phyloP scores from a whole-genome alignment of 2,329 filamentous ascomycete genomes.

The Pseudonectria buxi region DNA sequence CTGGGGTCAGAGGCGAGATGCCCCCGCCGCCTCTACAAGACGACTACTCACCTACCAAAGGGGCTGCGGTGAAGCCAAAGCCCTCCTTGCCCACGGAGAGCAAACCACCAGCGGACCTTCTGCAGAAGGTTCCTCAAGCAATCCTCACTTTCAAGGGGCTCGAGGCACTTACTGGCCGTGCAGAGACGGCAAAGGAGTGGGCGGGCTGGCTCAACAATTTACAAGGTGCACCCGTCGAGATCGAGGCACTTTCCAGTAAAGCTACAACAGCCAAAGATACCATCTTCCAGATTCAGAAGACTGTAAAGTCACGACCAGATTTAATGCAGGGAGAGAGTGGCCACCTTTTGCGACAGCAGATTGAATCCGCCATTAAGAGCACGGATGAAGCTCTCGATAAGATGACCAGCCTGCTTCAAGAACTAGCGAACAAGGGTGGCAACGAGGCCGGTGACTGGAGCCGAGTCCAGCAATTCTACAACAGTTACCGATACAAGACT shows the following conservation, averaged over 20 bases:
- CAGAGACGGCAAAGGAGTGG: slow-evolving; percentile 28
- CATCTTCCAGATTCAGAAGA: slow-evolving; percentile 25
- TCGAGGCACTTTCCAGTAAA: slow-evolving; percentile 19
- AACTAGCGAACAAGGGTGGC: slow-evolving; percentile 18
- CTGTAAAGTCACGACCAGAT: slow-evolving; percentile 22
- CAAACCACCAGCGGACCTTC: slow-evolving; percentile 5
- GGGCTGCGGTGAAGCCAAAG: neutral
- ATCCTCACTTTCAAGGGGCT: slow-evolving; percentile 22
- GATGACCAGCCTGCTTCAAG: slow-evolving; percentile 25
- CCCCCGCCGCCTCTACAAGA: slow-evolving; percentile 3
- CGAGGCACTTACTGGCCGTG: slow-evolving; percentile 20
- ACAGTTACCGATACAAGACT: slow-evolving; percentile 27
- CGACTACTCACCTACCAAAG: neutral
- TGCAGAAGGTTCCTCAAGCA: slow-evolving; percentile 18
- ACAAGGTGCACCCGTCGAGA: slow-evolving; percentile 25
- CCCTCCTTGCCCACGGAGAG: too few relatives aligned
- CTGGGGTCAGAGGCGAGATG: slow-evolving; percentile 8
- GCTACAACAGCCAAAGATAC: slow-evolving; percentile 25
- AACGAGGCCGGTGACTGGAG: slow-evolving; percentile 14
- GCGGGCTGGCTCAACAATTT: slow-evolving; percentile 27
- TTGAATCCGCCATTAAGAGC: slow-evolving; percentile 21
- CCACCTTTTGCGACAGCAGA: slow-evolving; percentile 21
- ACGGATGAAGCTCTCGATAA: slow-evolving; percentile 19
- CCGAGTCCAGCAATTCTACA: slow-evolving; percentile 25
- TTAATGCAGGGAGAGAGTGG: slow-evolving; percentile 25